Evolutionary conservation across 345 rosid species (phyloP).

Genomic region (Salix dunnii): DNA sequence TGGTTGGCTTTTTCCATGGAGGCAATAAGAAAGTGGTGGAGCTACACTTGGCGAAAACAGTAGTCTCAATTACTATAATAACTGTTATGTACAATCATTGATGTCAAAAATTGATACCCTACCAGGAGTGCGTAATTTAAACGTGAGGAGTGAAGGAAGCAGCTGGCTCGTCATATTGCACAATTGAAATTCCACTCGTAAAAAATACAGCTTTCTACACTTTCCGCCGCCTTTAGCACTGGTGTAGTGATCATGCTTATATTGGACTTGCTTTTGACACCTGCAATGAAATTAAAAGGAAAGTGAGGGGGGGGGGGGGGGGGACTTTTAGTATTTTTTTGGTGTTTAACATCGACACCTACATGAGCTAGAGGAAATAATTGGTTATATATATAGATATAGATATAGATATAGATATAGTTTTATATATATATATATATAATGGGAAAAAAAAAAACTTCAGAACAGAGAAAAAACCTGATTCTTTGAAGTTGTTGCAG

Average conservation of each 20-base stretch:
- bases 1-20: not conserved
- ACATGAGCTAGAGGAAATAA: not conserved
- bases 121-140: not conserved
- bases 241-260: not conserved
- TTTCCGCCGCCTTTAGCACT: not conserved
- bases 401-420: no score
- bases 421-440: no score
- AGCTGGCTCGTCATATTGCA: not conserved
- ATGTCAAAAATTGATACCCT: not conserved
- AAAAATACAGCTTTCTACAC: not conserved
- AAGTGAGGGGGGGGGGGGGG: no score
- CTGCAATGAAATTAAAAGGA: not conserved
- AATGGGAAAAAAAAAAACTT: not conserved
- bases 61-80: not conserved
- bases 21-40: not conserved
- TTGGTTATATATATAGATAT: no score
- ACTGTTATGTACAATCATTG: not conserved
- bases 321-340: not conserved
- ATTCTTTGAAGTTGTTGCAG: slow-evolving; percentile 38
- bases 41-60: not conserved
- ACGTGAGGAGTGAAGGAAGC: not conserved
- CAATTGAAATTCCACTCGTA: not conserved
- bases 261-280: not conserved
- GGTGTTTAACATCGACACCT: not conserved
- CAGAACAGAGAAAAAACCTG: slow-evolving; percentile 29